Percentiles rank a stretch among this genome's conserved stretches.
phyloP scores from a whole-genome alignment of 495 filamentous ascomycete species.

The Penicillium simplicissimum region DNA sequence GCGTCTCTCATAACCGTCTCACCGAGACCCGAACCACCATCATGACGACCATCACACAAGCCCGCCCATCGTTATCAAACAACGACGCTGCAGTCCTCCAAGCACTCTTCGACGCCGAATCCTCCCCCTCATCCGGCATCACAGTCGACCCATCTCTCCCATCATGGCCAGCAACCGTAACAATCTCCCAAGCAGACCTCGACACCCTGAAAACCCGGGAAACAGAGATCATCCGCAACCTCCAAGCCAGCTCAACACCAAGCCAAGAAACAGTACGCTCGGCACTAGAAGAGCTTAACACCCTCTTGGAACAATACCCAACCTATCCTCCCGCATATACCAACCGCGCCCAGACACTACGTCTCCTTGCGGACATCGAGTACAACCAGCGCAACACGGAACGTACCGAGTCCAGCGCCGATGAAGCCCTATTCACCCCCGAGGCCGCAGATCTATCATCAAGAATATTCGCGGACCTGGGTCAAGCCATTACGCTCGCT shows the following conservation, averaged over 20 bases:
- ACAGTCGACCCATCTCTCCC: slow-evolving; percentile 60
- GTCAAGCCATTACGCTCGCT: slow-evolving; percentile 65
- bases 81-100: slow-evolving; percentile 73
- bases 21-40: background rate
- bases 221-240: slow-evolving; percentile 31
- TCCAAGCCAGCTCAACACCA: slow-evolving; percentile 24
- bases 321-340: slow-evolving; percentile 72
- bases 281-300: slow-evolving; percentile 46
- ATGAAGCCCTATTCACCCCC: slow-evolving; percentile 23
- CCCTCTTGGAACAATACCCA: slow-evolving; percentile 58
- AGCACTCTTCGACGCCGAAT: slow-evolving; percentile 79
- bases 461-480: slow-evolving; percentile 60
- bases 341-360: slow-evolving; percentile 73
- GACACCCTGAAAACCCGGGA: slow-evolving; percentile 30
- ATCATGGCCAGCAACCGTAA: slow-evolving; percentile 51
- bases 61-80: slow-evolving; percentile 54
- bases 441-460: slow-evolving; percentile 28
- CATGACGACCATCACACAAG: slow-evolving; percentile 45
- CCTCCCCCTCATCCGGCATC: slow-evolving; percentile 55
- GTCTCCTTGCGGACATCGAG: slow-evolving; percentile 46
- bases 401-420: slow-evolving; percentile 3
- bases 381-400: slow-evolving; percentile 13
- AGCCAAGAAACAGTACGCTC: slow-evolving; percentile 24
- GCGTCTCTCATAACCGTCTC: background rate
- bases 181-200: slow-evolving; percentile 27